Evolutionary conservation across 371 early-diverging fungal genomes (phyloP).

Genomic region (Syncephalis fuscata): DNA sequence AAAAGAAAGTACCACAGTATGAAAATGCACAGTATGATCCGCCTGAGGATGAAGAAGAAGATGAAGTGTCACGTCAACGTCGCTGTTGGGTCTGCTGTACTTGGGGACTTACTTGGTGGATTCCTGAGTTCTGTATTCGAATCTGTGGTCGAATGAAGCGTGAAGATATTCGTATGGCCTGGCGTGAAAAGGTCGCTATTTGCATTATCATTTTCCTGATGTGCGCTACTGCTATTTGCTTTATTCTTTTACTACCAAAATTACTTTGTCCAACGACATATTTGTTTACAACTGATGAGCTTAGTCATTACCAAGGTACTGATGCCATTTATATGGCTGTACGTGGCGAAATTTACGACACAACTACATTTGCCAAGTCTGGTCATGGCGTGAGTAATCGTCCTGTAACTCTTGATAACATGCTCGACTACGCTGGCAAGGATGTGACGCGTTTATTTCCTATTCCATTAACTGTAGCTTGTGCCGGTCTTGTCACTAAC

Average conservation of each 20-base stretch:
- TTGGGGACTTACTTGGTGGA: conserved; percentile 55
- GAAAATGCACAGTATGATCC: conserved; percentile 14
- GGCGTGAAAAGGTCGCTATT: conserved; percentile 79
- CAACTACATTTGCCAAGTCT: conserved; percentile 27
- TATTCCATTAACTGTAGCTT: conserved; percentile 39
- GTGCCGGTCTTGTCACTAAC: conserved; percentile 24
- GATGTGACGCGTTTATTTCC: conserved; percentile 54
- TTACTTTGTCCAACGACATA: conserved; percentile 46
- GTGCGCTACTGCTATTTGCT: conserved; percentile 28
- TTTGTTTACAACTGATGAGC: conserved; percentile 29
- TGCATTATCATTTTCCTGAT: conserved; percentile 47
- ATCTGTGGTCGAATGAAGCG: conserved; percentile 60
- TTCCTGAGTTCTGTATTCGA: conserved; percentile 37
- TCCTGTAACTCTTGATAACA: conserved; percentile 1
- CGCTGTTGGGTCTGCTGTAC: conserved; percentile 54
- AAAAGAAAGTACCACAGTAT: conserved; percentile 21
- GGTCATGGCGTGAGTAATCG: conserved; percentile 13
- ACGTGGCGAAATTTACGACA: conserved; percentile 43
- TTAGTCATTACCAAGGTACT: conserved; percentile 15
- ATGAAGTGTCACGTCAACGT: conserved; percentile 33
- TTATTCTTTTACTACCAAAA: conserved; percentile 32
- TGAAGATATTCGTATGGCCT: conserved; percentile 82
- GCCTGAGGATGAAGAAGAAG: conserved; percentile 22
- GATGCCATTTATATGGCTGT: conserved; percentile 17
- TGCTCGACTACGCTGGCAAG: conserved; percentile 46